phyloP scores from a whole-genome alignment of 2,329 filamentous ascomycete species.

The Aspergillus sp. region DNA sequence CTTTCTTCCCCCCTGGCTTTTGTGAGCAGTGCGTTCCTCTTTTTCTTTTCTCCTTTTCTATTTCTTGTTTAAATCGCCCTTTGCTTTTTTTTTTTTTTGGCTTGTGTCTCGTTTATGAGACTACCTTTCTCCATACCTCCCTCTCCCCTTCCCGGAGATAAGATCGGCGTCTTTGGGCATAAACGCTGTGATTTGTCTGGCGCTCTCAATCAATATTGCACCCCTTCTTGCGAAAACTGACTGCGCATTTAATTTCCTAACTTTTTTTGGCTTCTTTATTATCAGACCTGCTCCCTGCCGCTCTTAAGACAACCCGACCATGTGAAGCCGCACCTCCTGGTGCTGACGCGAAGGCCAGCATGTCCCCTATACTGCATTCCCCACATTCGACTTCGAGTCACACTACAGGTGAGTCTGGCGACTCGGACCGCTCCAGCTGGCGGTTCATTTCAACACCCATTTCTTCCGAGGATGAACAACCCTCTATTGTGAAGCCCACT shows the following conservation, averaged over 20 bases:
- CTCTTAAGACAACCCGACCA: conserved; percentile 30
- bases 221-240: neutral
- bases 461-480: conserved; percentile 20
- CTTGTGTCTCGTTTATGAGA: neutral
- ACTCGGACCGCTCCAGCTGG: conserved; percentile 30
- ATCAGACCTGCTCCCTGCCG: conserved; percentile 25
- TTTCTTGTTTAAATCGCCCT: conserved; percentile 10
- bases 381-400: conserved; percentile 20
- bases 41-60: neutral
- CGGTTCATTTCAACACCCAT: conserved; percentile 21
- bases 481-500: conserved; percentile 14
- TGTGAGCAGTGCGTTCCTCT: conserved; percentile 35
- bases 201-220: neutral
- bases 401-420: conserved; percentile 36
- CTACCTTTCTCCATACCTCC: neutral
- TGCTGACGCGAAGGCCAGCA: conserved; percentile 24
- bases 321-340: conserved; percentile 33
- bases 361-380: conserved; percentile 22
- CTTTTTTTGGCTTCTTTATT: conserved; percentile 1
- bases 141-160: neutral
- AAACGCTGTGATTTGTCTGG: neutral
- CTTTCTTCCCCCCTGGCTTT: conserved; percentile 34
- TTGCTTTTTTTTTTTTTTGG: conserved; percentile 1
- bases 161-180: neutral
- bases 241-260: conserved; percentile 5